Base-by-base conservation (phyloP, 805 yeast genomes). In the Wickerhamiella alocasiicola region DNA sequence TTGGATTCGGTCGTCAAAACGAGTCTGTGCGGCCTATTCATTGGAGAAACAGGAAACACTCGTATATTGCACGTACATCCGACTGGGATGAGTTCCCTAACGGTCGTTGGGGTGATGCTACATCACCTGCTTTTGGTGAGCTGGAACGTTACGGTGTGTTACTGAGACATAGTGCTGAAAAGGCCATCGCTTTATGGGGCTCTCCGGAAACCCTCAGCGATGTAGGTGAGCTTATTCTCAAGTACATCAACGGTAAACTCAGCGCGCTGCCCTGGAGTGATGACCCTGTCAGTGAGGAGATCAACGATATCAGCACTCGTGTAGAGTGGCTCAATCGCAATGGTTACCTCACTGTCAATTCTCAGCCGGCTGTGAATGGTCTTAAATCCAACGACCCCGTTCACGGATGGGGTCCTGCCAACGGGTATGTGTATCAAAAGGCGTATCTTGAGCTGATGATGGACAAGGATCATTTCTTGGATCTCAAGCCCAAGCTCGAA, bases 31-130 rank as follows among this genome's bases (percentile, higher is more conserved):
- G 95, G 55, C 97, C 97, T 13, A 88, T 88, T 47, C 88, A 88
- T 61, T 88, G 97, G 97, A 81, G 83, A 57, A 81, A 84, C 60
- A 75, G 96, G 65, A 87, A 87, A 54, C 81, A 80, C 60, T 77
- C 94, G 12, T 88, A 88, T 58, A 76, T 84, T 46, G 72, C 84
- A 36, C 72, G 97, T 60, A 88, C 96, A 6, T 75, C 91, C 19
- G 78, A 80, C 43, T 91, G 98, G 85, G 98, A 91, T 63, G 98
- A 91, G 60, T 91, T 88, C 56, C 98, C 98, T 39, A 91, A 88
- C 60, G 98, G 98, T 46, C 71, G 98, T 64, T 91, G 95, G 87
- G 98, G 98, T 54, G 96, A 91, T 59, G 82, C 96, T 3, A 70
- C 94, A 45, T 91, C 97, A 31, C 98, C 98, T 4, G 97, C 97